Evolutionary conservation across 1,139 yeast genomes (phyloP).

Genomic region (Taphrina flavorubra): DNA sequence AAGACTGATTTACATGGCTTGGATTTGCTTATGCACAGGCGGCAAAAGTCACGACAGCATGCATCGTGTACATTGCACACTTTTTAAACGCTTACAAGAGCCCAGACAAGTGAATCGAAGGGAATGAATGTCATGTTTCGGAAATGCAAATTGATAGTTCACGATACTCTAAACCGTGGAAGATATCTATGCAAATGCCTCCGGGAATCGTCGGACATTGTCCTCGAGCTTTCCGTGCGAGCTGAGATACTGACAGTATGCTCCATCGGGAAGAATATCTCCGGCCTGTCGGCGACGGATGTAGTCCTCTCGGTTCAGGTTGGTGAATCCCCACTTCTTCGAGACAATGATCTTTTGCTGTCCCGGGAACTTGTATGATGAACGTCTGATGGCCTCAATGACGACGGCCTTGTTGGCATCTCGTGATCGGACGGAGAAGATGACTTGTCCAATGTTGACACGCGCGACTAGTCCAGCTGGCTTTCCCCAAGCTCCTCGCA

Average conservation of each 20-base stretch:
- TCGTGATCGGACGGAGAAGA: slow-evolving; percentile 97
- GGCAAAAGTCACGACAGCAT: too few relatives aligned
- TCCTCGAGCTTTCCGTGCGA: slow-evolving; percentile 93
- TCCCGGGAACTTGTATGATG: slow-evolving; percentile 99
- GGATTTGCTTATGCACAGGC: too few relatives aligned
- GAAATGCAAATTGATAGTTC: neutral
- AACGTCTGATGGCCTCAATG: slow-evolving; percentile 99
- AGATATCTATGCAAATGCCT: slow-evolving; percentile 48
- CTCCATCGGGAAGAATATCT: slow-evolving; percentile 99
- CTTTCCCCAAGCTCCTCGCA: slow-evolving; percentile 99
- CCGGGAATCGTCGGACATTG: slow-evolving; percentile 96
- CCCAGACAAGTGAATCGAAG: neutral
- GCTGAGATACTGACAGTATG: slow-evolving; percentile 97
- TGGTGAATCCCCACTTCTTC: slow-evolving; percentile 99
- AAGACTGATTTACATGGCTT: too few relatives aligned
- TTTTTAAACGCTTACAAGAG: too few relatives aligned
- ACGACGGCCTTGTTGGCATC: slow-evolving; percentile 97
- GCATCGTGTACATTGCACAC: too few relatives aligned
- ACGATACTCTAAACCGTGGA: slow-evolving; percentile 1
- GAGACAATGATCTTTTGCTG: slow-evolving; percentile 99
- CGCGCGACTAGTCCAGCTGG: slow-evolving; percentile 99
- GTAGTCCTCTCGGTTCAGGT: slow-evolving; percentile 96
- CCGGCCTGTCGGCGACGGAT: slow-evolving; percentile 91
- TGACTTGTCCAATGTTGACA: slow-evolving; percentile 97
- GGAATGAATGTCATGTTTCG: neutral